A percentile compares a stretch with the other conserved stretches of the same genome.
Conservation (phyloP, 2,329 filamentous ascomycete genomes). For the Sporothrix protearum region DNA sequence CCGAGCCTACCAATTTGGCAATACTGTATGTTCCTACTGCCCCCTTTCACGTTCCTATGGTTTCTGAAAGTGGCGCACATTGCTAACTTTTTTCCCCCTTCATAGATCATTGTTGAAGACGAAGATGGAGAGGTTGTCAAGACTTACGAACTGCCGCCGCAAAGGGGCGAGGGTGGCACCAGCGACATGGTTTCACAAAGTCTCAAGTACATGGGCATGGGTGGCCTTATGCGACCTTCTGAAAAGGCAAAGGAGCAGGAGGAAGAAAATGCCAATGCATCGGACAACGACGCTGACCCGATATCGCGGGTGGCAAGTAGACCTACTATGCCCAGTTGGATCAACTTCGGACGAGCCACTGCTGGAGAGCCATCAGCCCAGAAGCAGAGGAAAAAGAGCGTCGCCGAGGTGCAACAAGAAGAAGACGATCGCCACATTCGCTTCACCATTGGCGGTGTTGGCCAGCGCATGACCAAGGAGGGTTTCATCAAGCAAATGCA, state of each 20-base stretch:
- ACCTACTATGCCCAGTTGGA: conserved; percentile 50
- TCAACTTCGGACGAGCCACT: conserved; percentile 40
- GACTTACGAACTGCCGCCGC: conserved; percentile 68
- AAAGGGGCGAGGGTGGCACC: conserved; percentile 42
- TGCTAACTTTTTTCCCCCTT: not conserved
- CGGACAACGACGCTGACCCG: conserved; percentile 27
- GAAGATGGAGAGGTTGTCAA: conserved; percentile 81
- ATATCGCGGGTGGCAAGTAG: conserved; percentile 37
- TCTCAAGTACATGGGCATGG: conserved; percentile 55
- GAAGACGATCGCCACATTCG: conserved; percentile 69
- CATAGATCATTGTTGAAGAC: conserved; percentile 75
- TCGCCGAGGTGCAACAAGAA: conserved; percentile 44
- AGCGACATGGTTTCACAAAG: conserved; percentile 42
- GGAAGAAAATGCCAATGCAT: conserved; percentile 35
- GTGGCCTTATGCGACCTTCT: conserved; percentile 41
- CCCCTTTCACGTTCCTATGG: too few relatives aligned
- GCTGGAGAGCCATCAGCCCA: conserved; percentile 33
- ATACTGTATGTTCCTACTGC: conserved; percentile 53
- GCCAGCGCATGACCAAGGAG: conserved; percentile 71
- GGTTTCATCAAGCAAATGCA: conserved; percentile 75
- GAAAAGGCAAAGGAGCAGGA: conserved; percentile 35
- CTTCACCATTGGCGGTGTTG: conserved; percentile 72
- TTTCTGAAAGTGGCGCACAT: not conserved
- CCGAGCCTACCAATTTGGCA: conserved; percentile 81
- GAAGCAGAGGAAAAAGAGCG: conserved; percentile 41